Percentiles rank a stretch among this genome's conserved stretches.
These are phyloP conservation scores for Eucalyptus virginea DNA, from an alignment of 345 rosid species.

Conservation along the genomic window DNA sequence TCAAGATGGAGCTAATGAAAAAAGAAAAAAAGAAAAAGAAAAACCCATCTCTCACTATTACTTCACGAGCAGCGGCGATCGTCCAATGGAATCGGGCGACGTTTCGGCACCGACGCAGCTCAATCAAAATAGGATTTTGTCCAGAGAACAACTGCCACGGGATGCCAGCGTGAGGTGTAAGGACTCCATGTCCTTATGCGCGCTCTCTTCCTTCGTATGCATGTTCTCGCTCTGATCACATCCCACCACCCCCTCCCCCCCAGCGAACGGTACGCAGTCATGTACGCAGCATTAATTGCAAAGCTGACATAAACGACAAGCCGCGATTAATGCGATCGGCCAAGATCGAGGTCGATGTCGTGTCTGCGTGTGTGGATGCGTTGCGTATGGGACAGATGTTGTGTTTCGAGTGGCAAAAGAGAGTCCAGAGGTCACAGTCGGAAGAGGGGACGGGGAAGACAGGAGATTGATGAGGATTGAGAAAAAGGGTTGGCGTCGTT, in stretches of 20 bases:
- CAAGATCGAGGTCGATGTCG: background rate
- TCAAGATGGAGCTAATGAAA: background rate
- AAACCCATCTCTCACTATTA: background rate
- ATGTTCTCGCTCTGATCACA: background rate
- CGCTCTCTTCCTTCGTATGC: background rate
- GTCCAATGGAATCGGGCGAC: background rate
- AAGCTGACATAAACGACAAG: background rate
- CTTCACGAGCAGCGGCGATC: background rate
- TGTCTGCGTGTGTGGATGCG: background rate
- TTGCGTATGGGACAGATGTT: background rate
- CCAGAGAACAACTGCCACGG: background rate
- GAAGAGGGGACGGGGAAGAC: background rate
- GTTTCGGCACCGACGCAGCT: background rate
- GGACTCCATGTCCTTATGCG: background rate
- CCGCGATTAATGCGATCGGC: background rate
- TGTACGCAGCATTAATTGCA: background rate
- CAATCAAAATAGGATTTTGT: background rate
- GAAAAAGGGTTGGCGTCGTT: background rate
- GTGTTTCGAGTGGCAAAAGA: background rate
- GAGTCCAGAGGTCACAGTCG: background rate
- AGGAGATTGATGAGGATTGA: background rate
- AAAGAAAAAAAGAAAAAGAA: no score
- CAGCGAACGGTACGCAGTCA: background rate
- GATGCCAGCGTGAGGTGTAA: background rate
- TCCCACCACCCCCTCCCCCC: no score